phyloP scores from a whole-genome alignment of 345 rosid species.

The Hypericum perforatum region DNA sequence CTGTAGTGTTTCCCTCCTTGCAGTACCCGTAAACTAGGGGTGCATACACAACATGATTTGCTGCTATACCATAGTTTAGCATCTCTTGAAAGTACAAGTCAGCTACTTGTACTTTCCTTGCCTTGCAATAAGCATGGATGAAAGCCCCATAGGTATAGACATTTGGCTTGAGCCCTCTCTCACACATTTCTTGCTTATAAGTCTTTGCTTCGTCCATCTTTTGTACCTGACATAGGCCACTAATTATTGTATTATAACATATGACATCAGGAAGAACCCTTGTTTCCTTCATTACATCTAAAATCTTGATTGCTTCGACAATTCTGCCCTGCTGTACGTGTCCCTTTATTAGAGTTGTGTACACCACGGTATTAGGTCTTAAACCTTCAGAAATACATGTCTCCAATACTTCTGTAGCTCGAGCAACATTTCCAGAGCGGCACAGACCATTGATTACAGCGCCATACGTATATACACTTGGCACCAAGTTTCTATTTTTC shows the following conservation, averaged over 20 bases:
- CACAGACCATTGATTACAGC: constrained; percentile 48
- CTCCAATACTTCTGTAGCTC: constrained; percentile 39
- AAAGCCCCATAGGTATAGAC: constrained; percentile 61
- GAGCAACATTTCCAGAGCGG: constrained; percentile 37
- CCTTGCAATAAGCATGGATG: constrained; percentile 44
- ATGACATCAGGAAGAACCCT: constrained; percentile 54
- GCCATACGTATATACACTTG: constrained; percentile 36
- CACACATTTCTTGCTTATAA: constrained; percentile 47
- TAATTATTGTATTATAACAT: constrained; percentile 63
- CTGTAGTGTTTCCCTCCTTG: constrained; percentile 41
- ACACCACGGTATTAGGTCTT: constrained; percentile 51
- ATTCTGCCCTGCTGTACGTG: constrained; percentile 36
- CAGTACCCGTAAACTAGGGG: constrained; percentile 52
- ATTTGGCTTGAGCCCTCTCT: constrained; percentile 55
- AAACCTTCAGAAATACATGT: constrained; percentile 43
- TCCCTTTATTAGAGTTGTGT: constrained; percentile 56
- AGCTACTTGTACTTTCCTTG: constrained; percentile 51
- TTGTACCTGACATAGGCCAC: constrained; percentile 67
- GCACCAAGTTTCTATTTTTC: constrained; percentile 45
- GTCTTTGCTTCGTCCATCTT: constrained; percentile 62
- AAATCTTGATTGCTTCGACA: constrained; percentile 41
- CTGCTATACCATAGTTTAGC: constrained; percentile 45
- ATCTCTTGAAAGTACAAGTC: constrained; percentile 51
- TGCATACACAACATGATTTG: constrained; percentile 46
- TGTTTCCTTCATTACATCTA: constrained; percentile 47